Conservation (phyloP, 768 basidiomycete species). For the Macrolepiota fuliginosa region DNA sequence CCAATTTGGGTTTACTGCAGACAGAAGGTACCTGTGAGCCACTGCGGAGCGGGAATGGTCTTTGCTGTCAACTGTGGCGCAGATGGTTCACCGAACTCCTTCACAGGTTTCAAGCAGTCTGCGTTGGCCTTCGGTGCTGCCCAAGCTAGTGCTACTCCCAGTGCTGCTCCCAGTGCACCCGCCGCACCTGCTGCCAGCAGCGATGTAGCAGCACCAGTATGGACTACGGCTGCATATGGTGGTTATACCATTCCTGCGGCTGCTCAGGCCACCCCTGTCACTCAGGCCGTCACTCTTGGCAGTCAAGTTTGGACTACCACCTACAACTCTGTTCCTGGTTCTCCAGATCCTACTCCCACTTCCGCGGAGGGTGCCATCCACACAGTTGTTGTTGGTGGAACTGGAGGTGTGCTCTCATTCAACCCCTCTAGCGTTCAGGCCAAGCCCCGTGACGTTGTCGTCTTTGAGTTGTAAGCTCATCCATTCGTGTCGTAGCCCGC, state of each 20-base stretch:
- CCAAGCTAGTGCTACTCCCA: conserved; percentile 38
- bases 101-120: conserved; percentile 56
- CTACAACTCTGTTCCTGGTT: conserved; percentile 54
- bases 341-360: conserved; percentile 52
- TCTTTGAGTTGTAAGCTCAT: conserved; percentile 55
- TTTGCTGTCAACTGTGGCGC: conserved; percentile 62
- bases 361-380: conserved; percentile 43
- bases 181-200: conserved; percentile 16
- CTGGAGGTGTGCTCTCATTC: conserved; percentile 41
- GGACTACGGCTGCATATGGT: conserved; percentile 48
- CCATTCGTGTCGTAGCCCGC: background rate
- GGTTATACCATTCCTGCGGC: conserved; percentile 49
- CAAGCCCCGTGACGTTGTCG: conserved; percentile 49
- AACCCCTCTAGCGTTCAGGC: conserved; percentile 49
- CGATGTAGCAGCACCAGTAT: conserved; percentile 15
- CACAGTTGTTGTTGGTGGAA: conserved; percentile 55
- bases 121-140: conserved; percentile 54
- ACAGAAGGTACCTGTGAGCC: conserved; percentile 50
- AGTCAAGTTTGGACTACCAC: conserved; percentile 52
- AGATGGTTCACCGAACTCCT: conserved; percentile 55
- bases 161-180: conserved; percentile 23
- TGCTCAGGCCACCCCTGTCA: conserved; percentile 40
- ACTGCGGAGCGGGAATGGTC: conserved; percentile 67
- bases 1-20: conserved; percentile 62
- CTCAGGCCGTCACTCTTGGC: conserved; percentile 44